Evolutionary conservation across 345 rosid genomes (phyloP).

Genomic region (Psidium guajava): DNA sequence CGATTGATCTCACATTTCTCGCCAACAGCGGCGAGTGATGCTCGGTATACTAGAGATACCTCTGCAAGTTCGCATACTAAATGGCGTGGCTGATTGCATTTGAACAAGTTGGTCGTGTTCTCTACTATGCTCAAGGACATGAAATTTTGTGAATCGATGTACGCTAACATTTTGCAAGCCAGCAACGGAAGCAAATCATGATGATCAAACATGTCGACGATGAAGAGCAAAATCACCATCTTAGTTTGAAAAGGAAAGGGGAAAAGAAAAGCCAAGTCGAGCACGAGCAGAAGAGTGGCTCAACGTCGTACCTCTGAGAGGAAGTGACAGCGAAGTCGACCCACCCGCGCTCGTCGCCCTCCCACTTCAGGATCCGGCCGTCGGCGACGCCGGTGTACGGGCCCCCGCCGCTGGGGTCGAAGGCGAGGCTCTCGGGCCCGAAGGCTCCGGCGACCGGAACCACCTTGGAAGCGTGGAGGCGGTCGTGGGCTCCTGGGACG

Average conservation of each 20-base stretch:
- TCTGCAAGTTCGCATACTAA: background rate
- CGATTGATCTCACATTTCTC: background rate
- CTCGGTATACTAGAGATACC: background rate
- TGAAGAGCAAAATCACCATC: too few species aligned
- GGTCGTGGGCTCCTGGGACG: conserved; percentile 4
- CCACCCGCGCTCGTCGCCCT: conserved; percentile 35
- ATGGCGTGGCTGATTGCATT: background rate
- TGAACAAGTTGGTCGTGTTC: background rate
- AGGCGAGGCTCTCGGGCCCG: conserved; percentile 33
- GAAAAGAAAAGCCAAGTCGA: background rate
- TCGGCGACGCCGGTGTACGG: conserved; percentile 29
- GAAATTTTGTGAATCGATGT: background rate
- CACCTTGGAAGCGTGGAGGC: background rate
- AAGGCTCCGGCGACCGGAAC: conserved; percentile 5
- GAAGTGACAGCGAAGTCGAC: conserved; percentile 48
- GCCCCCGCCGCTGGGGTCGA: conserved; percentile 22
- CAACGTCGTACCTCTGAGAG: conserved; percentile 23
- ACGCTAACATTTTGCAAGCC: background rate
- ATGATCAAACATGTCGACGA: too few species aligned
- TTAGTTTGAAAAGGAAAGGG: background rate
- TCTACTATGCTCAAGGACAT: background rate
- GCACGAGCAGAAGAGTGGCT: background rate
- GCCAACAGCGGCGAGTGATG: background rate
- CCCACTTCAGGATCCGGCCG: conserved; percentile 47
- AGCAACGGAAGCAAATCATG: background rate